Conservation (phyloP, 1,284 basidiomycete species). For the Xerocomus amazonicus region DNA sequence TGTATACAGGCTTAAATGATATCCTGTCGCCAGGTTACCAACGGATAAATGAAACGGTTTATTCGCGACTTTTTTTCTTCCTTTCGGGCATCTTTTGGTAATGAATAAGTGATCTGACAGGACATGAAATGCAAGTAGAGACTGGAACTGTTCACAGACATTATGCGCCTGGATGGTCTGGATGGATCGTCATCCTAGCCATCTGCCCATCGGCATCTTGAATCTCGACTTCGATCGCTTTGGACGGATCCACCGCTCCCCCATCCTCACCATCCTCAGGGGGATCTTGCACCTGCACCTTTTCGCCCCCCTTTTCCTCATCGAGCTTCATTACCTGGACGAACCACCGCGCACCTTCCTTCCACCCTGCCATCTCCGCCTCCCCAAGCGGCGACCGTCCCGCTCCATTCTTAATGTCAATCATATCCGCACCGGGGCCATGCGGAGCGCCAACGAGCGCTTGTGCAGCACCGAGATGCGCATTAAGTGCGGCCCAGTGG, state of each 20-base stretch:
- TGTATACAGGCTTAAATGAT: neutral
- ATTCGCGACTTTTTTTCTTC: no score
- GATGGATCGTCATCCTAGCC: constrained; percentile 52
- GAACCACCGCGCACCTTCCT: constrained; percentile 79
- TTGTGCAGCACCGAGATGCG: constrained; percentile 64
- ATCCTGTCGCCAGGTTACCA: neutral
- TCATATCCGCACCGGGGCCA: constrained; percentile 61
- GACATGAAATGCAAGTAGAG: no score
- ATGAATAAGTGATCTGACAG: constrained; percentile 1
- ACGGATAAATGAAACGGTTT: no score
- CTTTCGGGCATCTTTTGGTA: no score
- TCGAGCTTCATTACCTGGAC: constrained; percentile 73
- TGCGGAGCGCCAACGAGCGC: constrained; percentile 57
- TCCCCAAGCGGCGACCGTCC: constrained; percentile 72
- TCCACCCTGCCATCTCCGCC: constrained; percentile 73
- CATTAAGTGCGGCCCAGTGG: constrained; percentile 87
- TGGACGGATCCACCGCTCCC: constrained; percentile 8
- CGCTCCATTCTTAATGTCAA: constrained; percentile 69
- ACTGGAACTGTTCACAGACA: no score
- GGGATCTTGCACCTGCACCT: constrained; percentile 30
- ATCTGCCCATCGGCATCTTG: constrained; percentile 63
- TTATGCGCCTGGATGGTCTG: constrained; percentile 1
- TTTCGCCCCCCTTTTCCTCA: constrained; percentile 30
- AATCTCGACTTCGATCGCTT: constrained; percentile 48
- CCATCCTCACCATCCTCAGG: no score